Evolutionary conservation across 148 eudicot genomes (phyloP), one percentile per base, ranked within the genome.

Genomic region (Heliamphora exappendiculata): DNA sequence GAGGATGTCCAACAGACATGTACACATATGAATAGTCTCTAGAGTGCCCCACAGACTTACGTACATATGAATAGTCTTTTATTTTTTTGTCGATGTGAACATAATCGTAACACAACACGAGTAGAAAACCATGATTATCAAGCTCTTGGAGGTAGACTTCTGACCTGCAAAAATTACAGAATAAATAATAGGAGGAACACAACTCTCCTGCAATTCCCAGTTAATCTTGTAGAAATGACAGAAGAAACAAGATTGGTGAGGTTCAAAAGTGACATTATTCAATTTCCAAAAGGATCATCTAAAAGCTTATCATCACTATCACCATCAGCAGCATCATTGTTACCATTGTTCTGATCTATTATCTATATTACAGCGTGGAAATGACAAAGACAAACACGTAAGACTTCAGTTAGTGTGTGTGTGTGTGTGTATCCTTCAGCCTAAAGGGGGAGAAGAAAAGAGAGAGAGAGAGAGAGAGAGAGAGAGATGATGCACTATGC

Each of bases 361-460:
- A 45, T 47, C 53, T 47, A 58, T 74, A 41, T 66, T 73, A 65
- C 77, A 47, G 14, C 45, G 14, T 2, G 5, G 7, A 67, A 74
- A 22, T 70, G 57, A 54, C 16, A 62, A 3, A 29, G 45, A 42
- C n/a, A 10, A 36, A 67, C 58, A n/a, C 49, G 29, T 42, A 74
- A n/a, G n/a, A 45, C 67, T 20, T 65, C 68, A 45, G 69, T 74
- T 79, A 79, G 68, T 20, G 33, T 62, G 33, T 62, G 17, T 47
- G n/a, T n/a, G n/a, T n/a, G n/a, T 54, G 57, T 74, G 12, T 67
- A 55, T 55, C 50, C 49, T 74, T 79, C 29, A 24, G 49, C 78
- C 69, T 67, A 67, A 69, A 57, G 70, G 37, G 8, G 53, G 7
- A 63, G 54, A 74, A 62, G 22, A 72, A 59, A 3, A 41, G 22